phyloP scores from a whole-genome alignment of 306 rosid genomes.

The Acacia crassicarpa region DNA sequence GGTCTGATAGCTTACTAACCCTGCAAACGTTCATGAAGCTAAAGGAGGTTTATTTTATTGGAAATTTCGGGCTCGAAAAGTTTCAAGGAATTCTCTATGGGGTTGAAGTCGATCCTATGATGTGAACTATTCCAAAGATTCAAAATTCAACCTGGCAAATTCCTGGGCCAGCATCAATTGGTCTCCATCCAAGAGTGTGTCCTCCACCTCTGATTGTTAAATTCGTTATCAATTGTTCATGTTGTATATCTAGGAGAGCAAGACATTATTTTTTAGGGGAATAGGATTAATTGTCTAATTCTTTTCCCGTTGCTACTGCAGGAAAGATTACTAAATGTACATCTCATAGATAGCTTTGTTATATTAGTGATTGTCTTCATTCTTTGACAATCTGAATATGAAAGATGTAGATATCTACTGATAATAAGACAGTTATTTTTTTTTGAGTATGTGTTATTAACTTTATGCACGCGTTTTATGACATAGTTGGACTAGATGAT shows the following conservation, averaged over 20 bases:
- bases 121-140: neutral
- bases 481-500: neutral
- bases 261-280: neutral
- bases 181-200: neutral
- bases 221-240: neutral
- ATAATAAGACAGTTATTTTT: neutral
- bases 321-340: neutral
- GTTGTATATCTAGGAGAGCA: neutral
- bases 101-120: neutral
- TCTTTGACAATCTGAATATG: neutral
- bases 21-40: slow-evolving; percentile 10
- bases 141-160: neutral
- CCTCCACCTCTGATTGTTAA: neutral
- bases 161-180: neutral
- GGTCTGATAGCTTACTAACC: slow-evolving; percentile 19
- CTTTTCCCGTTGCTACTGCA: neutral
- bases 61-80: neutral
- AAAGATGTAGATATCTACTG: neutral
- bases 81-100: slow-evolving; percentile 2
- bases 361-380: neutral
- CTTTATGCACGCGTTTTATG: neutral
- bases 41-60: slow-evolving; percentile 1
- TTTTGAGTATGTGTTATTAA: neutral
- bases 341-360: neutral
- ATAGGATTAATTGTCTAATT: neutral